A percentile compares a stretch with the other conserved stretches of the same genome.
These are phyloP conservation scores for Bertia moriformis DNA, from an alignment of 2,329 filamentous ascomycete species.

Conservation along the genomic window DNA sequence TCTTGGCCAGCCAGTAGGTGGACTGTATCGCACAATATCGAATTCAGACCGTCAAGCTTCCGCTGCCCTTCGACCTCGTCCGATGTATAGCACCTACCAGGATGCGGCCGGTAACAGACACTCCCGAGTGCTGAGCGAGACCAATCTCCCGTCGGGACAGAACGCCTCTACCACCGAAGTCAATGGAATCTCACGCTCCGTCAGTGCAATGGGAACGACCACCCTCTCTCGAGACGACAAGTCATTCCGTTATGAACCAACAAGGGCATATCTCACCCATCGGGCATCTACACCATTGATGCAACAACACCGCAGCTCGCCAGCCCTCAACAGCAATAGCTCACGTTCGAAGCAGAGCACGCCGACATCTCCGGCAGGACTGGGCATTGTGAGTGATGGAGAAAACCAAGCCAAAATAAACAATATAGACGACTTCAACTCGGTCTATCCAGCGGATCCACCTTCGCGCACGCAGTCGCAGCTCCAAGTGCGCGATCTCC, in stretches of 20 bases:
- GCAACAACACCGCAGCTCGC: too few relatives aligned
- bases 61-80: background rate
- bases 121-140: background rate
- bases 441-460: background rate
- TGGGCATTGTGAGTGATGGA: background rate
- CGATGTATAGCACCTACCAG: background rate
- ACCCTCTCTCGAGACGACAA: background rate
- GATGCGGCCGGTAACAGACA: constrained; percentile 1
- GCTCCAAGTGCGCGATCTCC: constrained; percentile 38
- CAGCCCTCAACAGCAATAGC: too few relatives aligned
- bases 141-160: background rate
- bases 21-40: background rate
- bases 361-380: background rate
- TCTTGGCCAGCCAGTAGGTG: background rate
- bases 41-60: background rate
- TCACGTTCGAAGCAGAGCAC: too few relatives aligned
- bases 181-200: background rate
- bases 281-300: background rate
- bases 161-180: background rate
- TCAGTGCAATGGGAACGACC: background rate
- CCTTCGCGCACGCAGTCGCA: constrained; percentile 13
- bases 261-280: background rate
- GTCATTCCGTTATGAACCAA: background rate
- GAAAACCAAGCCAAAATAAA: background rate
- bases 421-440: background rate